Conservation (phyloP, 345 rosid genomes). For the Rhizophora apiculata region DNA sequence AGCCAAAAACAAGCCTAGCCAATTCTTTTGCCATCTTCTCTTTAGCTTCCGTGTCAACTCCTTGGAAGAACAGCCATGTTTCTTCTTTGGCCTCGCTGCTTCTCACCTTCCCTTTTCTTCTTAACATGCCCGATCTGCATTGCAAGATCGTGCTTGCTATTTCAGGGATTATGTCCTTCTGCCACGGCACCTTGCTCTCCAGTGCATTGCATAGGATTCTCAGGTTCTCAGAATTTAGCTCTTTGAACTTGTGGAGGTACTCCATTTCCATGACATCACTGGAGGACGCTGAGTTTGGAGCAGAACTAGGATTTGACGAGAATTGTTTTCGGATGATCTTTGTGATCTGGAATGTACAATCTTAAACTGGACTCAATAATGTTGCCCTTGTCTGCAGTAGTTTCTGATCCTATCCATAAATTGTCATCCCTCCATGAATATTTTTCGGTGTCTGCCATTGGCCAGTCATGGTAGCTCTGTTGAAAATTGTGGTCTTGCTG, state of each 20-base stretch:
- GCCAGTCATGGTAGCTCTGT: slow-evolving; percentile 41
- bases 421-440: slow-evolving; percentile 29
- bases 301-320: slow-evolving; percentile 44
- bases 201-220: slow-evolving; percentile 21
- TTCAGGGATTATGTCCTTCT: slow-evolving; percentile 25
- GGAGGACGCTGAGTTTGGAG: slow-evolving; percentile 59
- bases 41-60: slow-evolving; percentile 25
- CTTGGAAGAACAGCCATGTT: slow-evolving; percentile 35
- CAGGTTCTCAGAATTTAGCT: slow-evolving; percentile 36
- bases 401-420: slow-evolving; percentile 25
- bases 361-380: slow-evolving; percentile 36
- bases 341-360: slow-evolving; percentile 45
- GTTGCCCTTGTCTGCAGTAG: slow-evolving; percentile 4
- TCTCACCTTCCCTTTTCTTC: slow-evolving; percentile 16
- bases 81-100: slow-evolving; percentile 20
- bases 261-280: slow-evolving; percentile 67
- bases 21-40: slow-evolving; percentile 31
- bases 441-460: slow-evolving; percentile 42
- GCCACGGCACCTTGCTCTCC: slow-evolving; percentile 30
- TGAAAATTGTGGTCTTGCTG: slow-evolving; percentile 38
- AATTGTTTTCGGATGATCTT: slow-evolving; percentile 23
- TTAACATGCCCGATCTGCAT: slow-evolving; percentile 30
- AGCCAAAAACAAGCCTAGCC: slow-evolving; percentile 32
- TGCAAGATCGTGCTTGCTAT: slow-evolving; percentile 29
- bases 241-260: slow-evolving; percentile 48